A percentile compares a stretch with the other conserved stretches of the same genome.
These are phyloP conservation scores for Arthrobotrys sphaeroides DNA, from an alignment of 2,329 filamentous ascomycete genomes.

Conservation along the genomic window DNA sequence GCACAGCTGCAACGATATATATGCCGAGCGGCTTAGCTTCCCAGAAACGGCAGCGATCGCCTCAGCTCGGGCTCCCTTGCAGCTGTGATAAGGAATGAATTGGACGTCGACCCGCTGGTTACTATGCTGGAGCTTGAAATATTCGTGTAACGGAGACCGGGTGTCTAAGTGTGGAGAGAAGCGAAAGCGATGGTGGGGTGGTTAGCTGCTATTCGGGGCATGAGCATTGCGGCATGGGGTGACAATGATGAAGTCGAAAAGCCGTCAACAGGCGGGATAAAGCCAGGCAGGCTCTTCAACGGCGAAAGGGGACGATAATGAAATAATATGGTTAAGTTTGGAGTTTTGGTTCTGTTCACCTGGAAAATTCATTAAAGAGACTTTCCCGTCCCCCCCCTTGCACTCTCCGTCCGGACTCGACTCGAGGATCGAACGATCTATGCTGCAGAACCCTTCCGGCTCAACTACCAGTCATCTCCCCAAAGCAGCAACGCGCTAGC, in stretches of 20 bases:
- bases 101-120: background rate
- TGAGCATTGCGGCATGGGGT: constrained; percentile 9
- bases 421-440: constrained; percentile 26
- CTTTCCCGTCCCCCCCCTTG: constrained; percentile 1
- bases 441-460: background rate
- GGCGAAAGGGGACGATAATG: background rate
- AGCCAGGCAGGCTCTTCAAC: background rate
- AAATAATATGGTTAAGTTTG: background rate
- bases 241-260: background rate
- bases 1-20: too few species aligned
- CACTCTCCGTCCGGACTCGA: background rate
- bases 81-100: background rate
- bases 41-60: constrained; percentile 26
- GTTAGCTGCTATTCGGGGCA: background rate
- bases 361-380: background rate
- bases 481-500: background rate
- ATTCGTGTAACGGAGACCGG: background rate
- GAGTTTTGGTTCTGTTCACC: constrained; percentile 4
- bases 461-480: background rate
- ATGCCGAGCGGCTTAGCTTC: constrained; percentile 9
- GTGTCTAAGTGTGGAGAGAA: background rate
- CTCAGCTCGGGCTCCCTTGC: background rate
- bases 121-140: background rate
- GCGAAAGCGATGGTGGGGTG: background rate
- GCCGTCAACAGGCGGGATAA: background rate